These are phyloP conservation scores for Pestalotiopsis sp. DNA, from an alignment of 2,329 filamentous ascomycete genomes.

Conservation along the genomic window DNA sequence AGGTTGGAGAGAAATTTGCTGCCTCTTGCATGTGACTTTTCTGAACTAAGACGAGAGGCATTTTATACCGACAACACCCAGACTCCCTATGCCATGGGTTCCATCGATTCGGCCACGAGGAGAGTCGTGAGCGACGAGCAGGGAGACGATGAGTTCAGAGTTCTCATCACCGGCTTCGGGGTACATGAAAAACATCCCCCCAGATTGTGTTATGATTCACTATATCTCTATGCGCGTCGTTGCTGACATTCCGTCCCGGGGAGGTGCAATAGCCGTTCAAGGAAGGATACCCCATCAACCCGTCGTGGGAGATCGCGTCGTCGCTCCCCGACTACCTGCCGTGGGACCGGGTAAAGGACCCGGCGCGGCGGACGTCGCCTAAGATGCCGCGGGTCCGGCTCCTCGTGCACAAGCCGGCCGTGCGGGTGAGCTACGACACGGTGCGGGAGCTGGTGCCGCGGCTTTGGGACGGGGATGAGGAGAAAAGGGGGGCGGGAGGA, in stretches of 20 bases:
- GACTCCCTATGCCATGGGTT: constrained; percentile 26
- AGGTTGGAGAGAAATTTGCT: not conserved
- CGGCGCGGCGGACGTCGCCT: constrained; percentile 31
- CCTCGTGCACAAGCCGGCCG: constrained; percentile 63
- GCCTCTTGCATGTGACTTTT: too few relatives aligned
- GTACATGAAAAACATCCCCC: constrained; percentile 39
- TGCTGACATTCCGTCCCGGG: not conserved
- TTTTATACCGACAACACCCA: too few relatives aligned
- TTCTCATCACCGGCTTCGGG: constrained; percentile 64
- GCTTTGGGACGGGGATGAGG: constrained; percentile 55
- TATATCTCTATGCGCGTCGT: not conserved
- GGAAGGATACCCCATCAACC: constrained; percentile 70
- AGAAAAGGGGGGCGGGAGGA: constrained; percentile 15
- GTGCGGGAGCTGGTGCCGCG: constrained; percentile 65
- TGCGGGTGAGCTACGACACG: constrained; percentile 71
- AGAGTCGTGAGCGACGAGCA: constrained; percentile 13
- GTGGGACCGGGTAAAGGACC: constrained; percentile 45
- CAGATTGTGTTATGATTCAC: not conserved
- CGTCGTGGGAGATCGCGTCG: constrained; percentile 77
- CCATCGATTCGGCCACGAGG: constrained; percentile 17
- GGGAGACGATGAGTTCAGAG: constrained; percentile 51
- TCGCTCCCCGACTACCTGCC: constrained; percentile 68
- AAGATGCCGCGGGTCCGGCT: constrained; percentile 57
- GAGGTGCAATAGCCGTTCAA: constrained; percentile 67
- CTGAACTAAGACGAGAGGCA: too few relatives aligned